A percentile compares a stretch with the other conserved stretches of the same genome.
phyloP scores from a whole-genome alignment of 768 basidiomycete species.

The Amanita pallidorosea region DNA sequence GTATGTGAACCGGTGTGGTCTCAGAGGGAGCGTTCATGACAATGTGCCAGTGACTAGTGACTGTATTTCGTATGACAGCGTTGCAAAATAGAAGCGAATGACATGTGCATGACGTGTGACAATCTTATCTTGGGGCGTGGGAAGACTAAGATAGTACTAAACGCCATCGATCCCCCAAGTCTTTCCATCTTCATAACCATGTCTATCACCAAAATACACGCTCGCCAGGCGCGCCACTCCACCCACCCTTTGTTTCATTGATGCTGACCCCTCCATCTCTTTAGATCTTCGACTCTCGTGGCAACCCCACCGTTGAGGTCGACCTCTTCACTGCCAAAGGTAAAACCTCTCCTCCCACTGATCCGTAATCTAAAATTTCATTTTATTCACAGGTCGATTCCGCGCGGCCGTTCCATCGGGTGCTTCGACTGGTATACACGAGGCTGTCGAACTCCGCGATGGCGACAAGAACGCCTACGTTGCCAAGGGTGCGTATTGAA shows the following conservation, averaged over 20 bases:
- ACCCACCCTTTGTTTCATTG: neutral
- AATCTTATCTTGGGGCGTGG: constrained; percentile 18
- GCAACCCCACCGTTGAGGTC: constrained; percentile 95
- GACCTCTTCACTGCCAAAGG: constrained; percentile 85
- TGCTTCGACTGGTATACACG: constrained; percentile 96
- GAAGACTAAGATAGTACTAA: constrained; percentile 25
- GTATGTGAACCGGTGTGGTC: neutral
- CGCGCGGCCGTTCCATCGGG: constrained; percentile 95
- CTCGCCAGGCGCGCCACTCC: constrained; percentile 64
- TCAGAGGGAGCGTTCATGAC: neutral
- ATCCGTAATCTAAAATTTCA: neutral
- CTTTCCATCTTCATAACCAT: constrained; percentile 37
- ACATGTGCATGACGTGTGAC: neutral
- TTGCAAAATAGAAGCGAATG: neutral
- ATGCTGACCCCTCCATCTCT: constrained; percentile 3
- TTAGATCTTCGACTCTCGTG: constrained; percentile 99
- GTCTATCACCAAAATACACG: constrained; percentile 88
- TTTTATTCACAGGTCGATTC: constrained; percentile 59
- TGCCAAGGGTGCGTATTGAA: constrained; percentile 69
- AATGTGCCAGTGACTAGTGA: neutral
- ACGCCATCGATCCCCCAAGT: constrained; percentile 24
- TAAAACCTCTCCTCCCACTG: constrained; percentile 16
- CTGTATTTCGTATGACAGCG: neutral
- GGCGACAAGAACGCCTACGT: constrained; percentile 87
- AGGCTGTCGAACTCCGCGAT: constrained; percentile 98